phyloP scores from a whole-genome alignment of 768 basidiomycete genomes.

The Asterophora lycoperdoides region DNA sequence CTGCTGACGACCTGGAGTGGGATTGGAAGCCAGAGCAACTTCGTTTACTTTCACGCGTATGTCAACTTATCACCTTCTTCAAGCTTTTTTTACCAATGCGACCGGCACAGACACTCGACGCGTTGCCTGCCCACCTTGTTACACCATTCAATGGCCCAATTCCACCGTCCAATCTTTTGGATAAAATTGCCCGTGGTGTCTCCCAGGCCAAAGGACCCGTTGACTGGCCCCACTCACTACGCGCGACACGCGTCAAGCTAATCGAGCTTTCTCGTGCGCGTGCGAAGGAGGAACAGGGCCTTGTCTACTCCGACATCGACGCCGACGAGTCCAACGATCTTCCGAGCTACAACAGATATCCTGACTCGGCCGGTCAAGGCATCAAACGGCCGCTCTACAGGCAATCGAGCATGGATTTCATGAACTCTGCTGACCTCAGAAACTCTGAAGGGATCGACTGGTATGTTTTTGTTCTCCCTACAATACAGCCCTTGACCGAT shows the following conservation, averaged over 20 bases:
- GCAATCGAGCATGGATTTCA: conserved; percentile 87
- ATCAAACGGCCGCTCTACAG: conserved; percentile 61
- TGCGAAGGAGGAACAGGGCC: conserved; percentile 47
- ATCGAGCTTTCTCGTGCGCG: conserved; percentile 70
- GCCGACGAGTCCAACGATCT: conserved; percentile 31
- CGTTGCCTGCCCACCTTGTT: conserved; percentile 76
- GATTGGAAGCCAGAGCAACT: conserved; percentile 78
- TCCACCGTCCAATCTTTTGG: conserved; percentile 81
- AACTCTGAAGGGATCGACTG: conserved; percentile 55
- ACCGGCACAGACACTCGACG: conserved; percentile 67
- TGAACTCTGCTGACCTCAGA: conserved; percentile 50
- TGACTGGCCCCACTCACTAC: conserved; percentile 82
- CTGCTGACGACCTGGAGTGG: conserved; percentile 57
- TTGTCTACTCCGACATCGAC: conserved; percentile 41
- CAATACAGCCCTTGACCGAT: conserved; percentile 10
- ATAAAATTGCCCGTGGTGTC: conserved; percentile 80
- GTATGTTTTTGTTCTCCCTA: conserved; percentile 36
- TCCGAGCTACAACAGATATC: conserved; percentile 24
- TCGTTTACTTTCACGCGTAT: conserved; percentile 60
- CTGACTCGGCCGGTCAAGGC: conserved; percentile 24
- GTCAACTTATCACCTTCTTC: conserved; percentile 21
- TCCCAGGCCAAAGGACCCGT: conserved; percentile 66
- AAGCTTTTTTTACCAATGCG: conserved; percentile 12
- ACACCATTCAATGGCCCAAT: conserved; percentile 84
- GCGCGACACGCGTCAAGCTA: conserved; percentile 78